A percentile compares a stretch with the other conserved stretches of the same genome.
Evolutionary conservation across 257 asterid species (phyloP).

Genomic region (Salvia hispanica): DNA sequence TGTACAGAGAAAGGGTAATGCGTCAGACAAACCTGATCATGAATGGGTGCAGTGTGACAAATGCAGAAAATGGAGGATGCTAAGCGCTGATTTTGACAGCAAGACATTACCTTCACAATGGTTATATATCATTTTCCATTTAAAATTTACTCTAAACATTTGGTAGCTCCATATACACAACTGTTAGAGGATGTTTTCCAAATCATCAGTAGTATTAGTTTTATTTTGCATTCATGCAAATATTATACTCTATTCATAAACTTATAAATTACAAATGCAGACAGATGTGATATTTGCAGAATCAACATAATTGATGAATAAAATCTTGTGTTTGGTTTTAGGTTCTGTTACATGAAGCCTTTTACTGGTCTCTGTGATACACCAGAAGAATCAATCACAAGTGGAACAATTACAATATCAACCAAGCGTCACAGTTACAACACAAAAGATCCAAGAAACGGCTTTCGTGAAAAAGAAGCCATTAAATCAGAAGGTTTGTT

Average conservation of each 20-base stretch:
- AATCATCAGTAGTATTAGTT: background rate
- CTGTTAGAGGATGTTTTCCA: background rate
- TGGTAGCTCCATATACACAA: constrained; percentile 14
- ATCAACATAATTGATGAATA: background rate
- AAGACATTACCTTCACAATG: constrained; percentile 65
- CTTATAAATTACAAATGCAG: constrained; percentile 1
- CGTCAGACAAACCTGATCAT: constrained; percentile 59
- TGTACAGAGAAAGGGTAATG: constrained; percentile 50
- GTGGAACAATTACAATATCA: constrained; percentile 59
- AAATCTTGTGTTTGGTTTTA: constrained; percentile 31
- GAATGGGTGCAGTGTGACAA: constrained; percentile 91
- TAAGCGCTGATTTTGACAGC: constrained; percentile 54
- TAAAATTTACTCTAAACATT: constrained; percentile 8
- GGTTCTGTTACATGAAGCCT: constrained; percentile 85
- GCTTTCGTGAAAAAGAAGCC: constrained; percentile 25
- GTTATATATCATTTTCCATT: constrained; percentile 35
- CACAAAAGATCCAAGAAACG: constrained; percentile 27
- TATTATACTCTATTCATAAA: background rate
- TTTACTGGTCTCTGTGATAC: constrained; percentile 56
- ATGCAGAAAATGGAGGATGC: constrained; percentile 83
- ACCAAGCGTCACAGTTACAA: constrained; percentile 43
- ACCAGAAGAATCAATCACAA: constrained; percentile 60
- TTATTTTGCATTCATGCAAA: background rate
- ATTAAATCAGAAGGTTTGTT: constrained; percentile 27
- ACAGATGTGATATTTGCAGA: background rate